Base-by-base conservation (phyloP, 179 eudicot genomes). In the Drosera spatulata region DNA sequence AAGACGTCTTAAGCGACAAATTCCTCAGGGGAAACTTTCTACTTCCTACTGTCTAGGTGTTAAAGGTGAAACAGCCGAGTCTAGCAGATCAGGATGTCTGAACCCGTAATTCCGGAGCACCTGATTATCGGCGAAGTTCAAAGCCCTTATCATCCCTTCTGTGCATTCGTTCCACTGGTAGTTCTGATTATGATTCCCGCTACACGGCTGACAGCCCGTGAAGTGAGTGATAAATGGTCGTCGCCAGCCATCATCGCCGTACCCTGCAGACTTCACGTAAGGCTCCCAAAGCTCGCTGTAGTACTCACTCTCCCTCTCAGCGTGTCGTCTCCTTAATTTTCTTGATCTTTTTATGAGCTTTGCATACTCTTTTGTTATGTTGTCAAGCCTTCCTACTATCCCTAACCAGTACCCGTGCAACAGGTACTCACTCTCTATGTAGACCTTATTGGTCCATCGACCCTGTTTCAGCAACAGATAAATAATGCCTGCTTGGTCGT, bases 191-290 rank as follows among this genome's bases (percentile, higher is more conserved):
- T 83, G 85, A 1, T 63, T 65, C 15, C 97, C 97, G 14, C 75
- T 86, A 43, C 97, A 89, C 40, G 84, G 95, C 56, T 86, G 85
- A 62, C 97, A 89, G 49, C 97, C 97, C 2, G 95, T 79, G 51
- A 82, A 82, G 66, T 82, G 87, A 4, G 84, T 82, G 50, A 82
- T 61, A 38, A 82, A 82, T 51, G 87, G 84, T 66, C 49, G 6
- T 42, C 53, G 6, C 70, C 73, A 69, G 2, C 74, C 72, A 5
- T 10, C 49, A 9, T 42, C 53, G 6, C 70, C 73, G 0, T 55
- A 53, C 53, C 48, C 55, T 5, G 59, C 61, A 2, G 50, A 68
- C n/a, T 39, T 13, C 54, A 79, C 33, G 39, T 70, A 44, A 50
- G 22, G 10, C 42, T 74, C 79, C 74, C 73, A 40, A 65, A 46